Percentiles rank a stretch among this genome's conserved stretches.
These are phyloP conservation scores for Rubroboletus satanas DNA, from an alignment of 768 basidiomycete species.

Conservation along the genomic window DNA sequence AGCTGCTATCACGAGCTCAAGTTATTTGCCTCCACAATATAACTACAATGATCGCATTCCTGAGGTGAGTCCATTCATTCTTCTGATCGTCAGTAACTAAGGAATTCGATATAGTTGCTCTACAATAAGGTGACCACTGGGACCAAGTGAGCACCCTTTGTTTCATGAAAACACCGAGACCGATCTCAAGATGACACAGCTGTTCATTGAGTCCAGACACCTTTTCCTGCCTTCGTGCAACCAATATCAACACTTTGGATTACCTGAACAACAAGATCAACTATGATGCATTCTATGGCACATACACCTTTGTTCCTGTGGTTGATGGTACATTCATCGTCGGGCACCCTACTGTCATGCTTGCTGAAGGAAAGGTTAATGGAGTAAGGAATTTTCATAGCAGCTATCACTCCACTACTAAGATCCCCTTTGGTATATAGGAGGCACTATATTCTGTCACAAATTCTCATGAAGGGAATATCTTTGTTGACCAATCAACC, in stretches of 20 bases:
- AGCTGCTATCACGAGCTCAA: slow-evolving; percentile 9
- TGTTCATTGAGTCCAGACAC: slow-evolving; percentile 2
- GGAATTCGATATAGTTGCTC: background rate
- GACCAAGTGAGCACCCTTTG: background rate
- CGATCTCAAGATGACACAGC: background rate
- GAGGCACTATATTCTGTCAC: slow-evolving; percentile 5
- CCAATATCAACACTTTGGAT: background rate
- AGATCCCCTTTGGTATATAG: background rate
- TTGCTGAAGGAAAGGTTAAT: background rate
- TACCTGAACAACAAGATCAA: background rate
- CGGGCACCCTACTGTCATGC: slow-evolving; percentile 2
- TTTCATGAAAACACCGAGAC: no score
- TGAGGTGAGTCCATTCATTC: background rate
- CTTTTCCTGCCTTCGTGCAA: slow-evolving; percentile 4
- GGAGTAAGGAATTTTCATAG: background rate
- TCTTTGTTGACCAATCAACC: background rate
- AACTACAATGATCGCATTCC: slow-evolving; percentile 3
- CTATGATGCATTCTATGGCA: background rate
- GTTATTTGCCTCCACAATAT: slow-evolving; percentile 4
- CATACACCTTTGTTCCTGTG: slow-evolving; percentile 6
- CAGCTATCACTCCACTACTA: background rate
- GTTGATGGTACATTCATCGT: slow-evolving; percentile 3
- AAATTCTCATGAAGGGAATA: slow-evolving; percentile 1
- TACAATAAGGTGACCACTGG: background rate
- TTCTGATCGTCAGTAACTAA: background rate